A percentile compares a stretch with the other conserved stretches of the same genome.
These are phyloP conservation scores for Mortierella sp. DNA, from an alignment of 371 early-diverging fungal species.

Conservation along the genomic window DNA sequence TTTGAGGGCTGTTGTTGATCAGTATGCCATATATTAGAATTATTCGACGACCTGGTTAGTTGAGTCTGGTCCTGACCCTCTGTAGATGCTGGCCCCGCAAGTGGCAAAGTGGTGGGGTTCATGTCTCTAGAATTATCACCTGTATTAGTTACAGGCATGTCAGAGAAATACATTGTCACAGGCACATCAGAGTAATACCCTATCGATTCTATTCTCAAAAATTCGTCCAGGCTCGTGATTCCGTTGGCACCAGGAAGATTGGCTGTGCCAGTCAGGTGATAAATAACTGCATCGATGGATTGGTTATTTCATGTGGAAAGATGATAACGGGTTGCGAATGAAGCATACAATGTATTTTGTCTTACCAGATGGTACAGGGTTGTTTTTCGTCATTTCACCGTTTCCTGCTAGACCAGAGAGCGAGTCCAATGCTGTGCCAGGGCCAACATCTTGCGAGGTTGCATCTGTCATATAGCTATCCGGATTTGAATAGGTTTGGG, in stretches of 20 bases:
- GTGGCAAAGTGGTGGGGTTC: slow-evolving; percentile 21
- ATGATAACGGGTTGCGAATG: neutral
- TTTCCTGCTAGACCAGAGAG: slow-evolving; percentile 13
- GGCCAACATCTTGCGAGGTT: slow-evolving; percentile 13
- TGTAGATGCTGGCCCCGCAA: slow-evolving; percentile 8
- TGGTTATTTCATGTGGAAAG: slow-evolving; percentile 9
- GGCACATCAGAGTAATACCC: slow-evolving; percentile 26
- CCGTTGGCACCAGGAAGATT: slow-evolving; percentile 26
- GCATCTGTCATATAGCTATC: slow-evolving; percentile 31
- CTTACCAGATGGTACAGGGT: slow-evolving; percentile 42
- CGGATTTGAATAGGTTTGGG: slow-evolving; percentile 15
- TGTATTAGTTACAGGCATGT: slow-evolving; percentile 22
- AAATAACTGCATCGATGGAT: slow-evolving; percentile 6
- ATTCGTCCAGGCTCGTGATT: slow-evolving; percentile 25
- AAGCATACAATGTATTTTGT: neutral
- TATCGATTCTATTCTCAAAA: slow-evolving; percentile 24
- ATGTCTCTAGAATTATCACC: slow-evolving; percentile 19
- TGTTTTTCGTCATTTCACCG: slow-evolving; percentile 33
- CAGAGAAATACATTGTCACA: slow-evolving; percentile 14
- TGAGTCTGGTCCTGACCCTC: slow-evolving; percentile 1
- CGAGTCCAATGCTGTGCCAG: slow-evolving; percentile 3
- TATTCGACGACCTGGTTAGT: slow-evolving; percentile 15
- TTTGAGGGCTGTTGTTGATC: slow-evolving; percentile 25
- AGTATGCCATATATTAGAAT: slow-evolving; percentile 32
- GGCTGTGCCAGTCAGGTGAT: slow-evolving; percentile 20